Percentiles rank a stretch among this genome's conserved stretches.
Conservation (phyloP, 2,329 filamentous ascomycete species). For the Alternaria viburni region DNA sequence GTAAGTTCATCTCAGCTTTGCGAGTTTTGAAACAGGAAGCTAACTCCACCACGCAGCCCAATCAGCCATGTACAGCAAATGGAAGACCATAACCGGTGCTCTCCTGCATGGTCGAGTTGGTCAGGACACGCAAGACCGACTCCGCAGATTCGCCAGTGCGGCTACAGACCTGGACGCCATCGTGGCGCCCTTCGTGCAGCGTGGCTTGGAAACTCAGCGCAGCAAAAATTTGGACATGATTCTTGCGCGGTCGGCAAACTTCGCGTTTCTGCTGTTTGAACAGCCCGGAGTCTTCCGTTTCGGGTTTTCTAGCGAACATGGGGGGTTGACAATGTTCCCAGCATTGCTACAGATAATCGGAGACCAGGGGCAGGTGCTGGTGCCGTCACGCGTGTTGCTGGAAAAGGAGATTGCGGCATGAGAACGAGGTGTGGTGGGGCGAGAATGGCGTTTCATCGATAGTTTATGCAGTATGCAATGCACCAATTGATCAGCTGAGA, state of each 20-base stretch:
- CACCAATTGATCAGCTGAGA: background rate
- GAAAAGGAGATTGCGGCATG: constrained; percentile 22
- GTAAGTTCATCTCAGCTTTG: background rate
- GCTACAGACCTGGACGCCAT: constrained; percentile 26
- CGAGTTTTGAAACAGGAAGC: background rate
- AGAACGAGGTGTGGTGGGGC: background rate
- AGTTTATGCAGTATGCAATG: background rate
- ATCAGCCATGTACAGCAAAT: constrained; percentile 27
- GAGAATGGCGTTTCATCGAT: background rate
- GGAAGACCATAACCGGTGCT: constrained; percentile 31
- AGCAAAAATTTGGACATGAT: constrained; percentile 40
- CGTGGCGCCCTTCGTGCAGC: constrained; percentile 29
- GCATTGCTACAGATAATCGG: constrained; percentile 35
- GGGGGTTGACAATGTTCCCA: constrained; percentile 32
- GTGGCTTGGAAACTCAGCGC: constrained; percentile 22
- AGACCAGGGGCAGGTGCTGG: constrained; percentile 29
- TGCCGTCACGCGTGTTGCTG: constrained; percentile 16
- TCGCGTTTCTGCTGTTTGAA: constrained; percentile 31
- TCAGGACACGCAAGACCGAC: constrained; percentile 3
- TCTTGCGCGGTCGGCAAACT: constrained; percentile 31
- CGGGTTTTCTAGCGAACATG: constrained; percentile 24
- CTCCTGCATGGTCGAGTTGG: constrained; percentile 21
- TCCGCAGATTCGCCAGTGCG: constrained; percentile 13
- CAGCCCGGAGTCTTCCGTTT: constrained; percentile 41
- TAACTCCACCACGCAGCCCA: constrained; percentile 14